A percentile compares a stretch with the other conserved stretches of the same genome.
Evolutionary conservation across 768 basidiomycete species (phyloP).

Genomic region (Podaxis sp.): DNA sequence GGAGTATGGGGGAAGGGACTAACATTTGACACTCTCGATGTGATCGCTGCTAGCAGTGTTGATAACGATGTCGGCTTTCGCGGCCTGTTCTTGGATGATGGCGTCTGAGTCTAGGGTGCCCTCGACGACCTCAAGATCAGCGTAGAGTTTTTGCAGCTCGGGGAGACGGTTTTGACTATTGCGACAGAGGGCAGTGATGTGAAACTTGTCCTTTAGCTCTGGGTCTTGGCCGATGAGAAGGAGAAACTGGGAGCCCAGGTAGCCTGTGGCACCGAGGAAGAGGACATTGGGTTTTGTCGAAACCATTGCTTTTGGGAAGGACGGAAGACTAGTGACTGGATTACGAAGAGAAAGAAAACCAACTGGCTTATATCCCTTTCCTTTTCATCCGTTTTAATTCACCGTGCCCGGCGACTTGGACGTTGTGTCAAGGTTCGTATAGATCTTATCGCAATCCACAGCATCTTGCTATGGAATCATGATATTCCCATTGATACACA

Average conservation of each 20-base stretch:
- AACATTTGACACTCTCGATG: conserved; percentile 1
- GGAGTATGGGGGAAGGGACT: neutral
- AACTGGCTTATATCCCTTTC: neutral
- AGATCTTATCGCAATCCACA: neutral
- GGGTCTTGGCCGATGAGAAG: conserved; percentile 5
- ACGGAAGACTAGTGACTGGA: neutral
- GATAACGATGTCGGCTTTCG: conserved; percentile 7
- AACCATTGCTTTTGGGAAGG: neutral
- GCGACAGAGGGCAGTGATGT: conserved; percentile 5
- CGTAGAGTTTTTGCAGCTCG: conserved; percentile 1
- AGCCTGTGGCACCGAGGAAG: conserved; percentile 6
- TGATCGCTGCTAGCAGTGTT: conserved; percentile 12
- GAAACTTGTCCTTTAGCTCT: conserved; percentile 1
- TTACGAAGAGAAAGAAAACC: neutral
- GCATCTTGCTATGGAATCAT: neutral
- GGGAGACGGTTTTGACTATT: neutral
- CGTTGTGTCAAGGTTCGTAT: too few relatives aligned
- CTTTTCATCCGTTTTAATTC: neutral
- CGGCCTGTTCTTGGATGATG: conserved; percentile 10
- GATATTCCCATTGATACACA: neutral
- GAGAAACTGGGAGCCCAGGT: conserved; percentile 9
- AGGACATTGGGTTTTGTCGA: neutral
- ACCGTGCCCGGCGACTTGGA: neutral
- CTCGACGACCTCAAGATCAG: conserved; percentile 6
- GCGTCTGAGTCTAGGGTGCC: neutral